Evolutionary conservation across 768 basidiomycete genomes (phyloP).

Genomic region (Boletus sp.): DNA sequence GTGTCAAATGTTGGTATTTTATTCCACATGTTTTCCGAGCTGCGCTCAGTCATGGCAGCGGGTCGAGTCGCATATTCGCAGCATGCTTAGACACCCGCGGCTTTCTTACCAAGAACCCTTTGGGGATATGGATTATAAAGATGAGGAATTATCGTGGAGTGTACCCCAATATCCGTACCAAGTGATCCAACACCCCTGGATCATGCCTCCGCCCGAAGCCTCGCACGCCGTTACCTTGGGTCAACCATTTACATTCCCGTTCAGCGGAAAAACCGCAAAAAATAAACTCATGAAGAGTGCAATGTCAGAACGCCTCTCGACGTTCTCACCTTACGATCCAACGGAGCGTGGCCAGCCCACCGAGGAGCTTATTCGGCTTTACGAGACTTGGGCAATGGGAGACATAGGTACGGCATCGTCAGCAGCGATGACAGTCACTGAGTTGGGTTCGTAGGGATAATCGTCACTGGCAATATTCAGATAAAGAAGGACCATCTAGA

Average conservation of each 20-base stretch:
- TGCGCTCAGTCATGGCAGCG: slow-evolving; percentile 2
- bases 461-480: slow-evolving; percentile 33
- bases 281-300: slow-evolving; percentile 35
- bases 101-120: slow-evolving; percentile 11
- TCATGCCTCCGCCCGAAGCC: slow-evolving; percentile 15
- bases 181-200: slow-evolving; percentile 7
- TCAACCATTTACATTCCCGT: slow-evolving; percentile 27
- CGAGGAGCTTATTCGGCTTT: slow-evolving; percentile 33
- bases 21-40: background rate
- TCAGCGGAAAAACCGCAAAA: slow-evolving; percentile 28
- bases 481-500: slow-evolving; percentile 35
- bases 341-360: slow-evolving; percentile 30
- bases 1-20: slow-evolving; percentile 3
- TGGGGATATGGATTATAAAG: slow-evolving; percentile 19
- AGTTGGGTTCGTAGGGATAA: slow-evolving; percentile 25
- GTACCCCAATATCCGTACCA: slow-evolving; percentile 17
- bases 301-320: slow-evolving; percentile 35
- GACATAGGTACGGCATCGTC: slow-evolving; percentile 23
- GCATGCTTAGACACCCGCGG: slow-evolving; percentile 14
- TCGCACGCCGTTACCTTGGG: slow-evolving; percentile 20
- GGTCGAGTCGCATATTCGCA: background rate
- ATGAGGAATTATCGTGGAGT: slow-evolving; percentile 1
- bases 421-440: background rate
- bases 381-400: slow-evolving; percentile 34
- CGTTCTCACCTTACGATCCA: slow-evolving; percentile 31